These are phyloP conservation scores for Malus sieversii DNA, from an alignment of 306 rosid species.

Conservation along the genomic window DNA sequence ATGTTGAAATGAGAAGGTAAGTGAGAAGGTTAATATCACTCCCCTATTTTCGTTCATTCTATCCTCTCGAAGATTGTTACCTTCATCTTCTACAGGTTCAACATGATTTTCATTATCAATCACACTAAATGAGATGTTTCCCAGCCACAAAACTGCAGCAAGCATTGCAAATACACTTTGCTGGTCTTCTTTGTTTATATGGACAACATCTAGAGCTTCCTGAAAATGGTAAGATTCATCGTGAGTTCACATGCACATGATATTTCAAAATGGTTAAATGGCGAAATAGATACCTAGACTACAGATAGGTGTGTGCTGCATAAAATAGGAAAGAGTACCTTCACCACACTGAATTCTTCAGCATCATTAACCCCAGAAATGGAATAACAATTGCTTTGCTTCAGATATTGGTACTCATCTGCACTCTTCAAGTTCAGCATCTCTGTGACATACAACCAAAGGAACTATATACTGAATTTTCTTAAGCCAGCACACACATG, in stretches of 20 bases:
- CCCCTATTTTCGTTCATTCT: neutral
- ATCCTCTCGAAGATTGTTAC: constrained; percentile 32
- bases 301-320: neutral
- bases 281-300: constrained; percentile 6
- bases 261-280: neutral
- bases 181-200: constrained; percentile 78
- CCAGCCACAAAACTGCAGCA: constrained; percentile 98
- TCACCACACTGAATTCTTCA: constrained; percentile 69
- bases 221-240: constrained; percentile 26
- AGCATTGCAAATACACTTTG: constrained; percentile 95
- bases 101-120: constrained; percentile 93
- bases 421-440: constrained; percentile 63
- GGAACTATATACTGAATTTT: neutral
- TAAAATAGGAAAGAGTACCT: constrained; percentile 36
- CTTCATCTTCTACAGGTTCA: constrained; percentile 76
- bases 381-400: constrained; percentile 82
- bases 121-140: constrained; percentile 72
- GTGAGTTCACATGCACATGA: constrained; percentile 21
- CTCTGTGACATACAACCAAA: constrained; percentile 47
- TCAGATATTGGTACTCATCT: constrained; percentile 73
- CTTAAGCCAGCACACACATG: neutral
- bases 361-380: constrained; percentile 75
- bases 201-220: constrained; percentile 97
- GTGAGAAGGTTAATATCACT: no score
- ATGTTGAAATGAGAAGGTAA: no score